Conservation (phyloP, 352 stramenopile species). For the Pythium sp. region DNA sequence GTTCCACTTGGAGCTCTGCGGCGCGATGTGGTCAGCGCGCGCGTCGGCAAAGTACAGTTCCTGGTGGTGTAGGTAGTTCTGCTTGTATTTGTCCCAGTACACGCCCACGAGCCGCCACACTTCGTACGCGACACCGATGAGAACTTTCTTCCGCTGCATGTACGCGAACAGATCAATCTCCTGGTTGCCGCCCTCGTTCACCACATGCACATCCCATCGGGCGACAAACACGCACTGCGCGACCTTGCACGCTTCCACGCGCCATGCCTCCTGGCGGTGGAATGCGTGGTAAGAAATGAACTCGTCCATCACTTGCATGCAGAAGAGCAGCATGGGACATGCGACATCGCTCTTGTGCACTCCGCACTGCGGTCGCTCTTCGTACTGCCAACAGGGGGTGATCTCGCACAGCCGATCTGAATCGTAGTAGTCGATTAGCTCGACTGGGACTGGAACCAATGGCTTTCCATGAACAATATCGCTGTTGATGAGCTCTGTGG, state of each 20-base stretch:
- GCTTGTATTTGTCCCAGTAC: constrained; percentile 64
- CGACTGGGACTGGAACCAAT: neutral
- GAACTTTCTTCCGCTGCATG: constrained; percentile 24
- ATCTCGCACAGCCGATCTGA: constrained; percentile 60
- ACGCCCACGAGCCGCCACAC: constrained; percentile 58
- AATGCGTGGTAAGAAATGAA: constrained; percentile 48
- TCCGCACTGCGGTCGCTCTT: constrained; percentile 32
- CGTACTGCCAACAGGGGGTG: constrained; percentile 56
- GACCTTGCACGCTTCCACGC: constrained; percentile 46
- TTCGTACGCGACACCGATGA: constrained; percentile 45
- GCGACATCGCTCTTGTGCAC: constrained; percentile 35
- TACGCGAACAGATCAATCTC: constrained; percentile 37
- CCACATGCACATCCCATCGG: constrained; percentile 50
- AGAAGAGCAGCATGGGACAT: constrained; percentile 72
- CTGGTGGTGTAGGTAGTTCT: constrained; percentile 63
- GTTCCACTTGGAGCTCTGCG: constrained; percentile 29
- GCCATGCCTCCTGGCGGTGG: constrained; percentile 31
- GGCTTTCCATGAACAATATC: constrained; percentile 18
- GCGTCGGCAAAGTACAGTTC: constrained; percentile 53
- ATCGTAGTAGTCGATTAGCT: constrained; percentile 73
- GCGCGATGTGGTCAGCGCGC: neutral
- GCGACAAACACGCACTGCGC: constrained; percentile 51
- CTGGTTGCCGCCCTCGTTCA: constrained; percentile 4
- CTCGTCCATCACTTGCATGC: constrained; percentile 69
- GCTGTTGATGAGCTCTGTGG: constrained; percentile 28